Percentiles rank a stretch among this genome's conserved stretches.
phyloP scores from a whole-genome alignment of 371 early-diverging fungal genomes.

The Basidiobolus meristosporus region DNA sequence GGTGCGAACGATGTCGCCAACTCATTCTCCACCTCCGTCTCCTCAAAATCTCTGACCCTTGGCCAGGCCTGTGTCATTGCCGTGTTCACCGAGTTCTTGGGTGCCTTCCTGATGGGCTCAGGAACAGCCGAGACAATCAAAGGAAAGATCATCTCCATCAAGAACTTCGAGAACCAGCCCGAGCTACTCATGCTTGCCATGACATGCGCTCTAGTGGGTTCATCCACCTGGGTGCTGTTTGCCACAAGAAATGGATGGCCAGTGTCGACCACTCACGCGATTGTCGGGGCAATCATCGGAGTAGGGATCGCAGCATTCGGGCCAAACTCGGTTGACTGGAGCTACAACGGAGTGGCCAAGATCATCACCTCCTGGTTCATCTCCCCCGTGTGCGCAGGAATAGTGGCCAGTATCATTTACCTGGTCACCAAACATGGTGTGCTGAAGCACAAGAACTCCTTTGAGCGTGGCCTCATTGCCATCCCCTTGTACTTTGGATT shows the following conservation, averaged over 20 bases:
- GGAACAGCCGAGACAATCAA: slow-evolving; percentile 55
- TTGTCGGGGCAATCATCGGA: slow-evolving; percentile 71
- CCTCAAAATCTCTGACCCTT: slow-evolving; percentile 54
- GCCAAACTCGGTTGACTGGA: slow-evolving; percentile 39
- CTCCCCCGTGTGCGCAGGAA: slow-evolving; percentile 47
- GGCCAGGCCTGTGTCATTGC: slow-evolving; percentile 58
- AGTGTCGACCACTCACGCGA: slow-evolving; percentile 34
- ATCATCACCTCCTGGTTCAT: slow-evolving; percentile 66
- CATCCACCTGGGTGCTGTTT: slow-evolving; percentile 53
- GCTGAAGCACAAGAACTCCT: slow-evolving; percentile 34
- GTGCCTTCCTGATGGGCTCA: slow-evolving; percentile 69
- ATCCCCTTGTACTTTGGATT: slow-evolving; percentile 69
- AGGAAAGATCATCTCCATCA: slow-evolving; percentile 36
- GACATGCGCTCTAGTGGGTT: slow-evolving; percentile 61
- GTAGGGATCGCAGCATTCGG: slow-evolving; percentile 63
- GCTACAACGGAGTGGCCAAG: slow-evolving; percentile 38
- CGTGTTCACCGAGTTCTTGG: slow-evolving; percentile 65
- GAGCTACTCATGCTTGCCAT: slow-evolving; percentile 66
- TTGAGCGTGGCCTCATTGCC: slow-evolving; percentile 47
- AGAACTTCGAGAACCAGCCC: slow-evolving; percentile 26
- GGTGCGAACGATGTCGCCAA: slow-evolving; percentile 87
- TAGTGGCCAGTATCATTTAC: slow-evolving; percentile 42
- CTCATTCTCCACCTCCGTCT: slow-evolving; percentile 70
- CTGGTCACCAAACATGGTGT: slow-evolving; percentile 38
- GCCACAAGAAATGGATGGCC: slow-evolving; percentile 57